Evolutionary conservation across 2,329 filamentous ascomycete genomes (phyloP).

Genomic region (Pyrenochaeta sp.): DNA sequence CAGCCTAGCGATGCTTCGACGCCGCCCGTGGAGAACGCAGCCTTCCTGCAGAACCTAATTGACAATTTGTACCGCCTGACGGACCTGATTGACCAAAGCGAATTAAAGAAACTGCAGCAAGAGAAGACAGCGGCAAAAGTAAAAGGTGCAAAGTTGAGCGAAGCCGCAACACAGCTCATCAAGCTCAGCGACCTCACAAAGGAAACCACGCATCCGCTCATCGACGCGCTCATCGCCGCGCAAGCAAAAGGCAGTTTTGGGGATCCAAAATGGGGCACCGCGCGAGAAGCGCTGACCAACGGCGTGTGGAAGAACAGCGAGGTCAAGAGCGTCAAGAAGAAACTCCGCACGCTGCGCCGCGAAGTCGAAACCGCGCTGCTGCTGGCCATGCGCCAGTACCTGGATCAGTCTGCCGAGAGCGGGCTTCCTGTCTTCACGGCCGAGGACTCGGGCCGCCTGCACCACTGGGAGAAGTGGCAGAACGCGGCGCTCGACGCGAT

Average conservation of each 20-base stretch:
- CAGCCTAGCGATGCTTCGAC: slow-evolving; percentile 20
- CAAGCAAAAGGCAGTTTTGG: slow-evolving; percentile 28
- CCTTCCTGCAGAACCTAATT: slow-evolving; percentile 28
- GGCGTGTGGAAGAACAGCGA: slow-evolving; percentile 41
- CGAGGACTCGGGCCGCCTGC: slow-evolving; percentile 15
- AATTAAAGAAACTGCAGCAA: slow-evolving; percentile 26
- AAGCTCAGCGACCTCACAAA: slow-evolving; percentile 34
- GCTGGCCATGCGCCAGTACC: slow-evolving; percentile 36
- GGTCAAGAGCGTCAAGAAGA: slow-evolving; percentile 35
- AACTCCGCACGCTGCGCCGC: slow-evolving; percentile 23
- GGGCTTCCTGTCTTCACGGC: slow-evolving; percentile 31
- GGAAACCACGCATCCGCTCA: slow-evolving; percentile 23
- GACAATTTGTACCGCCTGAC: slow-evolving; percentile 33
- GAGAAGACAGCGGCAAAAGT: slow-evolving; percentile 24
- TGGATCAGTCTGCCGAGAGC: slow-evolving; percentile 39
- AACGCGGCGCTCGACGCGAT: slow-evolving; percentile 33
- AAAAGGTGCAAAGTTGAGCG: slow-evolving; percentile 31
- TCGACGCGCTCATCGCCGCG: slow-evolving; percentile 28
- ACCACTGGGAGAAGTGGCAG: slow-evolving; percentile 38
- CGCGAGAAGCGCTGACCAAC: slow-evolving; percentile 42
- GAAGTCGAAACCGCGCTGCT: slow-evolving; percentile 37
- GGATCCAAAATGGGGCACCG: slow-evolving; percentile 30
- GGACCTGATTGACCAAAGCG: slow-evolving; percentile 25
- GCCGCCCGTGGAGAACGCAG: slow-evolving; percentile 23
- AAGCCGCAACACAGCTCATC: slow-evolving; percentile 33